These are phyloP conservation scores for Podaxis mareebaensis DNA, from an alignment of 768 basidiomycete genomes.

Conservation along the genomic window DNA sequence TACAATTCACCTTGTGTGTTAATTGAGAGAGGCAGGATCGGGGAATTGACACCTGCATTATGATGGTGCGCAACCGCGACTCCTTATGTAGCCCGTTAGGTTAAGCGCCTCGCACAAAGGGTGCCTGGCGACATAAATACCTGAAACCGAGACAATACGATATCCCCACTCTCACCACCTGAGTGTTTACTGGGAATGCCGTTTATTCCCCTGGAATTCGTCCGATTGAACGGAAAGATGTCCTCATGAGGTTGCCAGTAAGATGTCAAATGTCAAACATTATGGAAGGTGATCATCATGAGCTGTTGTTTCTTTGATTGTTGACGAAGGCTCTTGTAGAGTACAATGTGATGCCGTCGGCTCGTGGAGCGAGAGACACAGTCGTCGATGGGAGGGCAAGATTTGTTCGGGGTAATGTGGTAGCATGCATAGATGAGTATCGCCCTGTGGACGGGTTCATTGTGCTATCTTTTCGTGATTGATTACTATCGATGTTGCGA, in stretches of 20 bases:
- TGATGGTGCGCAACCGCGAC: not conserved
- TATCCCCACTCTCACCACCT: not conserved
- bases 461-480: not conserved
- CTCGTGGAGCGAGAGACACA: too few species aligned
- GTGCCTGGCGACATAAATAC: not conserved
- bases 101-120: not conserved
- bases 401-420: not conserved
- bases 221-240: not conserved
- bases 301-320: not conserved
- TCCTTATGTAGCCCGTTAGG: not conserved
- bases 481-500: not conserved
- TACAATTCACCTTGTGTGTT: not conserved
- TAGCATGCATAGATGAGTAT: not conserved
- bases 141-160: not conserved
- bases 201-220: not conserved
- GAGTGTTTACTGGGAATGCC: not conserved
- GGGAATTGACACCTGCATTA: not conserved
- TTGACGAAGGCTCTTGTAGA: too few species aligned
- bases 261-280: not conserved
- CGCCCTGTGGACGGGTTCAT: not conserved
- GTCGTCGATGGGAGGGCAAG: too few species aligned
- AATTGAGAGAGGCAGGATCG: not conserved
- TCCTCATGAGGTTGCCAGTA: not conserved
- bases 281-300: not conserved
- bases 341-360: not conserved